phyloP scores from a whole-genome alignment of 768 basidiomycete genomes.

The Serendipita sp. region DNA sequence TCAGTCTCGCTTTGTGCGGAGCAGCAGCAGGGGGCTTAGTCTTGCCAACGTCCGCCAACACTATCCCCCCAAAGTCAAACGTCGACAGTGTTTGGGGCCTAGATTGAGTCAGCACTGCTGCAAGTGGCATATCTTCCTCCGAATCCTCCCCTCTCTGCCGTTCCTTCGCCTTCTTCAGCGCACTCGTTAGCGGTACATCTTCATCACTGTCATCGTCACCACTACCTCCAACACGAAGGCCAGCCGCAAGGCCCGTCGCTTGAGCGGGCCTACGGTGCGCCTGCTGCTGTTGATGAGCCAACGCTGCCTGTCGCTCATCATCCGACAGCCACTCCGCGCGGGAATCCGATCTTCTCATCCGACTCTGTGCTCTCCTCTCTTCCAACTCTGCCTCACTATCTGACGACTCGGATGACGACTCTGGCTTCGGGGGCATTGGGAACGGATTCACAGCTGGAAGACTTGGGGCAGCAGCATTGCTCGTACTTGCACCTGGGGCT shows the following conservation, averaged over 20 bases:
- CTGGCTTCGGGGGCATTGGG: constrained; percentile 22
- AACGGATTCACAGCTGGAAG: constrained; percentile 16
- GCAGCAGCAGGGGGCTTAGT: constrained; percentile 15
- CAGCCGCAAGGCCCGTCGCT: background rate
- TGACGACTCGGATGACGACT: constrained; percentile 6
- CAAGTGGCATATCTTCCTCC: constrained; percentile 61
- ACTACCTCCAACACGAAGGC: background rate
- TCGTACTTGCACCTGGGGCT: background rate
- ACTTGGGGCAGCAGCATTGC: constrained; percentile 15
- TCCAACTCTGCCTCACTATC: constrained; percentile 6
- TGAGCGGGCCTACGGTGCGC: too few species aligned
- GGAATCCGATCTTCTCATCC: background rate
- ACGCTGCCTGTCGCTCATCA: background rate
- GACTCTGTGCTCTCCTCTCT: background rate
- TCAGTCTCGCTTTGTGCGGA: constrained; percentile 19
- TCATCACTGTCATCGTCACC: constrained; percentile 48
- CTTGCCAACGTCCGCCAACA: constrained; percentile 22
- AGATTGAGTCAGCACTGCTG: constrained; percentile 34
- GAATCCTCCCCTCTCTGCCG: constrained; percentile 34
- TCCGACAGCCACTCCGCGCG: background rate
- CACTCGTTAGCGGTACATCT: constrained; percentile 57
- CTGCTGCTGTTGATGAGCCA: constrained; percentile 35
- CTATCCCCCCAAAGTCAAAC: constrained; percentile 30
- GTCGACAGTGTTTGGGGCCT: too few species aligned
- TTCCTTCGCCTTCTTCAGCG: constrained; percentile 38